phyloP scores from a whole-genome alignment of 2,329 filamentous ascomycete genomes.

The Thielaviopsis populi region DNA sequence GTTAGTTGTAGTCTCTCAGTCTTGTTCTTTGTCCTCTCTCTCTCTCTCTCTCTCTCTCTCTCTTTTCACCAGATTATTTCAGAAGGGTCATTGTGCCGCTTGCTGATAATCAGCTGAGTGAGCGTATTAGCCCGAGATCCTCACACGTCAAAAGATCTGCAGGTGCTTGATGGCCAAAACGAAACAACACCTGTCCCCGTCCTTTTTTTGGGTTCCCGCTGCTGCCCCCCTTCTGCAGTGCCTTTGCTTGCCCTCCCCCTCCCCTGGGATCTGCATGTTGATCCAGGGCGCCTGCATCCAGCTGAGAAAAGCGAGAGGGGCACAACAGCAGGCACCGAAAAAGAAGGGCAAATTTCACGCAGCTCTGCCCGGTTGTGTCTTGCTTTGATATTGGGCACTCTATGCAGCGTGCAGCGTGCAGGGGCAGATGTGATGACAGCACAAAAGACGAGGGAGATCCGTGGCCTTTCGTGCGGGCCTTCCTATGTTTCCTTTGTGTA shows the following conservation, averaged over 20 bases:
- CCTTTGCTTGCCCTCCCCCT: background rate
- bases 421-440: conserved; percentile 2
- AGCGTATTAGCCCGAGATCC: background rate
- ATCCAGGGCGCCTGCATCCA: background rate
- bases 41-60: background rate
- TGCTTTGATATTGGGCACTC: background rate
- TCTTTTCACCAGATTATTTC: no score
- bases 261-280: background rate
- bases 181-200: background rate
- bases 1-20: no score
- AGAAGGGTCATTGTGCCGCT: background rate
- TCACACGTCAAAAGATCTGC: conserved; percentile 2
- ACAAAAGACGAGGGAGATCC: background rate
- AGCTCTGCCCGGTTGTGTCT: background rate
- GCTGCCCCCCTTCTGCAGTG: no score
- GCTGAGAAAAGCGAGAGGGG: background rate
- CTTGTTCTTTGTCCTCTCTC: background rate
- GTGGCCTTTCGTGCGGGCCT: background rate
- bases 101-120: background rate
- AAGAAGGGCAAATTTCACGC: background rate
- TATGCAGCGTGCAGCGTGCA: conserved; percentile 3
- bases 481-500: background rate
- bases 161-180: background rate
- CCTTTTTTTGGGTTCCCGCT: no score
- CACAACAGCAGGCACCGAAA: background rate